These are phyloP conservation scores for Populus deltoides DNA, from an alignment of 345 rosid genomes.

Conservation along the genomic window DNA sequence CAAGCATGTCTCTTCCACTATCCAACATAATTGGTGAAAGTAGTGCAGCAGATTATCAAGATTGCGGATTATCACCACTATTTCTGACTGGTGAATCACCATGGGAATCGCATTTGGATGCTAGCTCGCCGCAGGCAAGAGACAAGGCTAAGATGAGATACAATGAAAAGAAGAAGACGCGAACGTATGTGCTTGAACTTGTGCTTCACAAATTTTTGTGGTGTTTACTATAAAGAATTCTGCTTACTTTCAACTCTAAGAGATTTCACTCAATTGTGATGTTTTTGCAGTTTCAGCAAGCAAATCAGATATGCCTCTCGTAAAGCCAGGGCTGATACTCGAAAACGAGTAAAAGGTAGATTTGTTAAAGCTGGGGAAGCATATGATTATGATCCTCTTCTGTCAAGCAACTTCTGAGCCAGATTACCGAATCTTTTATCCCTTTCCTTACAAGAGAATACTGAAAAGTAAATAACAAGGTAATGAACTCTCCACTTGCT, in stretches of 20 bases:
- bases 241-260: background rate
- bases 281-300: constrained; percentile 59
- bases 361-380: constrained; percentile 88
- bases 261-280: background rate
- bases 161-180: constrained; percentile 70
- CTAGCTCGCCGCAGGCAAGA: constrained; percentile 62
- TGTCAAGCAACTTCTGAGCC: constrained; percentile 29
- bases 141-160: constrained; percentile 77
- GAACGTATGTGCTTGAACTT: constrained; percentile 41
- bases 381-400: constrained; percentile 67
- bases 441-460: background rate
- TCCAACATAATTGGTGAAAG: constrained; percentile 67
- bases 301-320: constrained; percentile 87
- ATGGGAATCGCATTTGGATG: constrained; percentile 73
- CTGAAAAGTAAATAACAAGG: background rate
- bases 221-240: background rate
- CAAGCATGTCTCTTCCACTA: constrained; percentile 52
- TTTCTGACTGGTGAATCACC: constrained; percentile 58
- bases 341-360: constrained; percentile 90
- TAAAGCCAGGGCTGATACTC: constrained; percentile 89
- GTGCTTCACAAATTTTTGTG: background rate
- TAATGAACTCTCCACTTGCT: background rate
- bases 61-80: constrained; percentile 54
- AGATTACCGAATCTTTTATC: background rate
- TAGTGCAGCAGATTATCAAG: constrained; percentile 59